These are phyloP conservation scores for Collybiopsis luxurians DNA, from an alignment of 768 basidiomycete genomes.

Conservation along the genomic window DNA sequence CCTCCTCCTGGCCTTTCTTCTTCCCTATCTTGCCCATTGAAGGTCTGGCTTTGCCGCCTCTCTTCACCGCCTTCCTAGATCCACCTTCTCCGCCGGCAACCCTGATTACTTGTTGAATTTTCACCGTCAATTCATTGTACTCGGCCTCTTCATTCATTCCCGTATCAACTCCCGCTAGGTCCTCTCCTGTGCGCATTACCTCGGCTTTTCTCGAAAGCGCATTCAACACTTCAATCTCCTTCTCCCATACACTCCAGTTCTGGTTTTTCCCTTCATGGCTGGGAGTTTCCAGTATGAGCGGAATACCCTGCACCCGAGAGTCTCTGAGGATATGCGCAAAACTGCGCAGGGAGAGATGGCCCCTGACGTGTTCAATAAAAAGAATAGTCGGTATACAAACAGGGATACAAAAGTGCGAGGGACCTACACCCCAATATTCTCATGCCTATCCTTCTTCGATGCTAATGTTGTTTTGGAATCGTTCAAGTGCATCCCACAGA, in stretches of 20 bases:
- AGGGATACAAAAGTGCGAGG: not conserved
- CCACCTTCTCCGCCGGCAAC: not conserved
- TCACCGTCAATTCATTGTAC: not conserved
- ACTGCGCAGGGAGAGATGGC: constrained; percentile 58
- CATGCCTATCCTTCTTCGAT: constrained; percentile 75
- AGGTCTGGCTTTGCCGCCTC: too few species aligned
- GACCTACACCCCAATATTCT: constrained; percentile 80
- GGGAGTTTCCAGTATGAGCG: constrained; percentile 83
- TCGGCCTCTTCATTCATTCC: not conserved
- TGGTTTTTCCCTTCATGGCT: constrained; percentile 51
- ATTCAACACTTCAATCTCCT: constrained; percentile 66
- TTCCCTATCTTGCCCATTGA: not conserved
- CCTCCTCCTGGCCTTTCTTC: not conserved
- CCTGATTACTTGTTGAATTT: constrained; percentile 14
- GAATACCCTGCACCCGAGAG: constrained; percentile 62
- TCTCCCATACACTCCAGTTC: constrained; percentile 56
- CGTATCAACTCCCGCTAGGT: too few species aligned
- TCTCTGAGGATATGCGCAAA: constrained; percentile 72
- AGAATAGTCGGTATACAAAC: not conserved
- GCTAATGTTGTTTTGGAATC: constrained; percentile 68
- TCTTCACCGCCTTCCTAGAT: constrained; percentile 11
- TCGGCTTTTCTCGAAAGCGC: constrained; percentile 26
- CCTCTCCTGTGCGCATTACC: too few species aligned
- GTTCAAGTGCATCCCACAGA: constrained; percentile 84
- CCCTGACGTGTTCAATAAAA: too few species aligned